Percentiles rank a stretch among this genome's conserved stretches.
Conservation (phyloP, 306 rosid genomes). For the Canavalia ensiformis region DNA sequence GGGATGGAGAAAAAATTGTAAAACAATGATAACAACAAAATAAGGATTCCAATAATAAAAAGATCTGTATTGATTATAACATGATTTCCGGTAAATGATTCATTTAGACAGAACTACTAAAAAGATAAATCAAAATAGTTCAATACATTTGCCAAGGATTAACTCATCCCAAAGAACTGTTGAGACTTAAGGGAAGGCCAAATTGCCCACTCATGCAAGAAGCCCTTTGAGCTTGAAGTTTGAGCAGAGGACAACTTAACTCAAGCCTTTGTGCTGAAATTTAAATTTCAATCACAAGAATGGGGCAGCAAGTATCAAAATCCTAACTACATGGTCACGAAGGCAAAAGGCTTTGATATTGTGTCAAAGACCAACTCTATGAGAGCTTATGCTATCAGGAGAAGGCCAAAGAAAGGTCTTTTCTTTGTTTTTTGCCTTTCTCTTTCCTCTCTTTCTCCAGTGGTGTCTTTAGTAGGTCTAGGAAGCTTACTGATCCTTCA, state of each 20-base stretch:
- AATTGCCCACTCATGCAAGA: neutral
- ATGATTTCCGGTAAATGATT: conserved; percentile 12
- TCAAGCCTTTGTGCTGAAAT: neutral
- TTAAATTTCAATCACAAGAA: neutral
- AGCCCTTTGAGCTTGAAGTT: neutral
- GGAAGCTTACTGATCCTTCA: conserved; percentile 4
- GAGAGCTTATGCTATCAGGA: conserved; percentile 28
- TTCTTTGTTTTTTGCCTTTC: conserved; percentile 4
- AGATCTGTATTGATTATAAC: conserved; percentile 28
- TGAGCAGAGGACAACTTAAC: neutral
- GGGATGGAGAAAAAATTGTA: conserved; percentile 45
- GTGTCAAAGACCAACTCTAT: conserved; percentile 19
- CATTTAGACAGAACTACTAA: conserved; percentile 27
- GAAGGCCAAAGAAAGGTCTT: neutral
- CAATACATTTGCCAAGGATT: conserved; percentile 17
- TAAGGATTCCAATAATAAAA: conserved; percentile 35
- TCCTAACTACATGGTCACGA: conserved; percentile 20
- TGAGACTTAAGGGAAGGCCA: conserved; percentile 28
- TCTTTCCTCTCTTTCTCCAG: conserved; percentile 4
- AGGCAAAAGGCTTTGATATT: conserved; percentile 30
- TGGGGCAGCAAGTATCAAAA: conserved; percentile 31
- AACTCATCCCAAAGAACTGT: conserved; percentile 12
- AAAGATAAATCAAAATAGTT: conserved; percentile 31
- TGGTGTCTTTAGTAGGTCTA: neutral
- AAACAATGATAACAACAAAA: conserved; percentile 39